Percentiles rank a stretch among this genome's conserved stretches.
These are phyloP conservation scores for Aspergillus persii DNA, from an alignment of 2,329 filamentous ascomycete species.

Conservation along the genomic window DNA sequence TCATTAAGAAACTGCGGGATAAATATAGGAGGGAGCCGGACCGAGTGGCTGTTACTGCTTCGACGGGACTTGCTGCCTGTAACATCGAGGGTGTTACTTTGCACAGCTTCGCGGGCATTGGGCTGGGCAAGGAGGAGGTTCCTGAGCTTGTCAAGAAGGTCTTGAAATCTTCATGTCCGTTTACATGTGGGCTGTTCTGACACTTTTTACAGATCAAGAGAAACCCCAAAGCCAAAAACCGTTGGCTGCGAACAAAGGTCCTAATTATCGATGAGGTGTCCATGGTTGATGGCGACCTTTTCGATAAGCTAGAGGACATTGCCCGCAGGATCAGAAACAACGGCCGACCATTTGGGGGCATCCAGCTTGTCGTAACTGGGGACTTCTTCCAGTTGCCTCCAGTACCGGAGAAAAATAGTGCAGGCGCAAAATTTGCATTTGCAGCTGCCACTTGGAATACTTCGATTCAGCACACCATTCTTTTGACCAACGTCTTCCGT, in stretches of 20 bases:
- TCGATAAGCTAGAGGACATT: constrained; percentile 91
- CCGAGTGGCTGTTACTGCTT: constrained; percentile 87
- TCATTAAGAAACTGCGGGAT: constrained; percentile 74
- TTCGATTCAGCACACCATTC: constrained; percentile 91
- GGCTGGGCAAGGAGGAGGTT: constrained; percentile 85
- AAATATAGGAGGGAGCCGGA: constrained; percentile 78
- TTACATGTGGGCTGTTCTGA: constrained; percentile 13
- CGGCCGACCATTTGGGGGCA: constrained; percentile 88
- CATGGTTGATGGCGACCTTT: constrained; percentile 96
- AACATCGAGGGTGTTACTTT: constrained; percentile 95
- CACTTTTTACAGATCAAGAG: constrained; percentile 60
- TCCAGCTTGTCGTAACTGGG: constrained; percentile 91
- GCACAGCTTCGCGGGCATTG: constrained; percentile 94
- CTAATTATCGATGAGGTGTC: constrained; percentile 94
- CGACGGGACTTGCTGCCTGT: constrained; percentile 91
- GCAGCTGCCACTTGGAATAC: constrained; percentile 89
- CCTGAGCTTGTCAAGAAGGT: constrained; percentile 77
- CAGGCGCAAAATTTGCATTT: constrained; percentile 83
- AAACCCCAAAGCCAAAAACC: constrained; percentile 81
- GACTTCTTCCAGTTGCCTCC: constrained; percentile 98
- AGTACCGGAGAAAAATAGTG: constrained; percentile 70
- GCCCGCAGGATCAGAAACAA: constrained; percentile 85
- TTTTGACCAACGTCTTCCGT: constrained; percentile 91
- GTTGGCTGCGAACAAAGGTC: constrained; percentile 85
- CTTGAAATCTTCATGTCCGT: not conserved